Base-by-base conservation (phyloP, 2,329 filamentous ascomycete species). In the Microdochium paspali region DNA sequence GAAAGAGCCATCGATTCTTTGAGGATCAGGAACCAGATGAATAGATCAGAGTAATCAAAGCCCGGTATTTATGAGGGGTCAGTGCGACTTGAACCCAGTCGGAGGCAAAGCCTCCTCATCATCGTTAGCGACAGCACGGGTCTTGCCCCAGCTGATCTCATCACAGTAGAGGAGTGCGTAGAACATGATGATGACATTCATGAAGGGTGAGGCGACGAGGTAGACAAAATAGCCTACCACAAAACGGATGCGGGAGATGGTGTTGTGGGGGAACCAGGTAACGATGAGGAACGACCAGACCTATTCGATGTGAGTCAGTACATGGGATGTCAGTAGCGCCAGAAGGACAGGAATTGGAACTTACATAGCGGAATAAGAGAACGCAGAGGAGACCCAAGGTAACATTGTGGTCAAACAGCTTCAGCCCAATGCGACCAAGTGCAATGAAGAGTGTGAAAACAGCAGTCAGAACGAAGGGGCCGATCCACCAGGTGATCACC, bases 401-500 rank as follows among this genome's bases (percentile, higher is more conserved):
- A 9, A 35, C 31, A n/a, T 35, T 35, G 31, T 35, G 31, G 10
- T 35, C 20, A 21, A 43, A 43, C 18, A 43, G 20, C 39, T 23
- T 24, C 10, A 23, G 9, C 21, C 39, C 20, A 10, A 43, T 25
- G 18, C 39, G 23, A 21, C 20, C 39, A 15, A 43, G 39, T n/a
- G 31, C 39, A 43, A 43, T 24, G 39, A 43, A 23, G n/a, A 43
- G 23, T 12, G 20, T 43, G 39, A 25, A 23, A 15, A 43, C 23
- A 21, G 20, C 20, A 25, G 67, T 61, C 24, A 71, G 66, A 51
- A 71, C 69, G 49, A 72, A 72, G 0, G 68, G 66, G 2, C 67
- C 69, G 24, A 72, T 68, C 42, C 61, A 61, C 69, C 69, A 74
- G 1, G 70, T 72, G 15, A 72, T 48, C 25, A 73, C 66, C 2